Base-by-base conservation (phyloP, 371 early-diverging fungal species). In the Apophysomyces variabilis region DNA sequence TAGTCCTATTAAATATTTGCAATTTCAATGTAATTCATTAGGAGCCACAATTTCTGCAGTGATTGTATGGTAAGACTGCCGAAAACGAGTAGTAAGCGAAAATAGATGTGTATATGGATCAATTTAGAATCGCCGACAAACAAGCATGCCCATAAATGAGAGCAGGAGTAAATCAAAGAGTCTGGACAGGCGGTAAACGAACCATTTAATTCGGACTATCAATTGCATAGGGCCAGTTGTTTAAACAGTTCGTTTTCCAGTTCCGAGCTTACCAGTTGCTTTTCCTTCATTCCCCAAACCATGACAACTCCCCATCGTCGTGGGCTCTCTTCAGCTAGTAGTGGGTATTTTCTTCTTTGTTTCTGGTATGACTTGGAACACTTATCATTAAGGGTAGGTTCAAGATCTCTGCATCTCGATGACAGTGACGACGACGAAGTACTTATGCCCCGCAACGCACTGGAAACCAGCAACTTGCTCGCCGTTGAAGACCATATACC, bases 341-440 rank as follows among this genome's bases (percentile, higher is more conserved):
- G 54, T 50, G 9, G 21, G 21, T 13, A 1, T 50, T 4, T 21
- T 21, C 1, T 50, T 50, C 18, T 50, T 50, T 18, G 9, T 50
- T 9, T n/a, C 5, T 4, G 1, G 9, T 50, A 7, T 5, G 0
- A 38, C 60, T 21, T 26, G 46, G 11, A 8, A 16, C 9, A 38
- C 13, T 41, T 41, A 41, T 5, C 41, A 5, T 41, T 8, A 41
- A 13, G 41, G 4, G 1, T 50, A 69, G 70, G 70, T 41, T 47
- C 66, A 56, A 65, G 66, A n/a, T 69, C 70, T 1, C 62, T 66
- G 21, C 70, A 61, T 37, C 57, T 69, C 35, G 66, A 69, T 21
- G 65, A 69, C 62, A 64, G 60, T 38, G 64, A 59, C 57, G 70
- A 69, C 32, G 69, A 65, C n/a, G 59, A 62, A 14, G 58, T 50